These are phyloP conservation scores for Xylaria scruposa DNA, from an alignment of 495 filamentous ascomycete species.

Conservation along the genomic window DNA sequence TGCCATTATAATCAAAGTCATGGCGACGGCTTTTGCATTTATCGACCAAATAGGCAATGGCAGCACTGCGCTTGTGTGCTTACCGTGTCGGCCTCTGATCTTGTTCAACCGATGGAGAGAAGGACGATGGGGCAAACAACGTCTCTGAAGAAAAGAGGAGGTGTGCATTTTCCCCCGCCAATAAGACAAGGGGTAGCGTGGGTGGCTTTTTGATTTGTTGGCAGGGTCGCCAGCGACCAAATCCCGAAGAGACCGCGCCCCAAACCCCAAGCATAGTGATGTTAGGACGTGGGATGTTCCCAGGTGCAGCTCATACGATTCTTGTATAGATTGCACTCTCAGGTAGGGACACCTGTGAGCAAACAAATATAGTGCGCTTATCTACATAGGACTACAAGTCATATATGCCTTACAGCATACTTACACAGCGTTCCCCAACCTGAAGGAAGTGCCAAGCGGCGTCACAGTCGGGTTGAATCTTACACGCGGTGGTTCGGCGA, in stretches of 20 bases:
- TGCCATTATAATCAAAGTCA: conserved; percentile 22
- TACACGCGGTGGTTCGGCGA: conserved; percentile 14
- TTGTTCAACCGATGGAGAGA: conserved; percentile 25
- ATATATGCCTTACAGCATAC: conserved; percentile 3
- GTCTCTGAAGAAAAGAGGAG: conserved; percentile 32
- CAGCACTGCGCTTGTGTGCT: conserved; percentile 20
- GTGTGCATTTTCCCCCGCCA: conserved; percentile 37
- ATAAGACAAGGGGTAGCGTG: conserved; percentile 30
- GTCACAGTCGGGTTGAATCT: neutral
- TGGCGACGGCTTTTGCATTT: conserved; percentile 22
- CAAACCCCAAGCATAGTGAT: conserved; percentile 34
- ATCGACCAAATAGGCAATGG: conserved; percentile 28
- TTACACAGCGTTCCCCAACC: neutral
- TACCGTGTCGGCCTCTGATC: conserved; percentile 21
- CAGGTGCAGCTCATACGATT: neutral
- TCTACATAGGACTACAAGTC: neutral
- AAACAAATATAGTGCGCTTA: neutral
- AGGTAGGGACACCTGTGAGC: neutral
- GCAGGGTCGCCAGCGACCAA: conserved; percentile 35
- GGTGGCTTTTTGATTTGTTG: conserved; percentile 27
- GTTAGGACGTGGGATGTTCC: conserved; percentile 15
- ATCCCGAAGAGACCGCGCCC: conserved; percentile 37
- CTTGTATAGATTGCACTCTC: neutral
- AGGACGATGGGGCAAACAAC: conserved; percentile 25
- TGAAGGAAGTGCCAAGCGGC: conserved; percentile 1